Conservation (phyloP, 331 rosid species). For the Malus hybrid region DNA sequence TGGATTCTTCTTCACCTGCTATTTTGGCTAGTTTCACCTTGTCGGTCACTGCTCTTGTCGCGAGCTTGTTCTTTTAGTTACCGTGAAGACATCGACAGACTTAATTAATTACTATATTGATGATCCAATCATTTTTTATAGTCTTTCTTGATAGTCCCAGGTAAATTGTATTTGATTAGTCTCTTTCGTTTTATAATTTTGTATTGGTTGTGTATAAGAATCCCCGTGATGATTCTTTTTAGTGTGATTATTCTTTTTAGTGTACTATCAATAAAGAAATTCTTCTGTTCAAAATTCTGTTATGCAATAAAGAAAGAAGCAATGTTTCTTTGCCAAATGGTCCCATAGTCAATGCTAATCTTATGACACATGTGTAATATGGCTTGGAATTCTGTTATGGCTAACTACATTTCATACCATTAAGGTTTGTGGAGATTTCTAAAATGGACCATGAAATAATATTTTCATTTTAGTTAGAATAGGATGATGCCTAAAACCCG, state of each 20-base stretch:
- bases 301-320: neutral
- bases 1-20: neutral
- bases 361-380: too few species aligned
- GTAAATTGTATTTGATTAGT: too few species aligned
- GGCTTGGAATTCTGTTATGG: too few species aligned
- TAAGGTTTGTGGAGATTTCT: too few species aligned
- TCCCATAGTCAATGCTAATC: too few species aligned
- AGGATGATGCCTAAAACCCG: too few species aligned
- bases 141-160: too few species aligned
- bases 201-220: neutral
- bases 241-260: neutral
- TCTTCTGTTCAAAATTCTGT: neutral
- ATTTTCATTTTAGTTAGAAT: too few species aligned
- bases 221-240: neutral
- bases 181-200: too few species aligned
- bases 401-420: too few species aligned
- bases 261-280: neutral
- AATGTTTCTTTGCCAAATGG: too few species aligned
- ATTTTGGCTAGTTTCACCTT: slow-evolving; percentile 3
- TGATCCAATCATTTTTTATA: neutral
- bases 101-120: neutral
- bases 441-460: too few species aligned
- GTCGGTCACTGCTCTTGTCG: neutral
- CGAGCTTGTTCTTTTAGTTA: neutral
- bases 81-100: neutral